Evolutionary conservation across 2,329 filamentous ascomycete genomes (phyloP), one percentile per base, ranked within the genome.

Genomic region (Cladophialophora chaetospira): DNA sequence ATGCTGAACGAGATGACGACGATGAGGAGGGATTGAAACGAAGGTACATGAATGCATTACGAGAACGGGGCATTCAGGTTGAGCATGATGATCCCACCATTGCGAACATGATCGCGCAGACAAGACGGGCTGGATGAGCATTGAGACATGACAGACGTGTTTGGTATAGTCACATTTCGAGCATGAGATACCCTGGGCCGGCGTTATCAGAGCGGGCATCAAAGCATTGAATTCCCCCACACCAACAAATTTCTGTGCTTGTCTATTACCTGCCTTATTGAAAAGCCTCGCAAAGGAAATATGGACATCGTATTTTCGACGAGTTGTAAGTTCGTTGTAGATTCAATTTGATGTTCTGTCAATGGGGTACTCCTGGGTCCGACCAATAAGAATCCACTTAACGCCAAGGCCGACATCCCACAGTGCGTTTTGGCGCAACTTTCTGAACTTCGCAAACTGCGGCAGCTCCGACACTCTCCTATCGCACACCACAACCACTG

Each of bases 21-120:
- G 75, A n/a, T n/a, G n/a, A 84, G 62, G 80, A 83, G 60, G 82
- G 87, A 60, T 85, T 88, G 2, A 78, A 96, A 44, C 85, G 89
- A 68, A 78, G 91, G 62, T 97, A 97, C 70, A 82, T 88, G 69
- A 82, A 89, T 40, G 89, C 91, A 0, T 77, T 95, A 67, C 78
- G 80, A 33, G 82, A 84, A 10, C 82, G 82, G 19, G 72, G 70
- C 40, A 69, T 68, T 28, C 68, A 72, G 47, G 67, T 67, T 44
- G 67, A 63, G 9, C 74, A 75, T 53, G 72, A 78, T 44, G 80
- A 82, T 58, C 72, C 77, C 59, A 81, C 78, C 62, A 80, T 82
- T 66, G 73, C 76, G 4, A 38, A 47, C 15, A 55, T 63, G 55
- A 38, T 63, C n/a, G 58, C 58, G 44, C 44, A 57, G 36, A 57